Percentiles rank a stretch among this genome's conserved stretches.
These are phyloP conservation scores for Ophiognomonia clavigignenti-juglandacearum DNA, from an alignment of 2,329 filamentous ascomycete genomes.

Conservation along the genomic window DNA sequence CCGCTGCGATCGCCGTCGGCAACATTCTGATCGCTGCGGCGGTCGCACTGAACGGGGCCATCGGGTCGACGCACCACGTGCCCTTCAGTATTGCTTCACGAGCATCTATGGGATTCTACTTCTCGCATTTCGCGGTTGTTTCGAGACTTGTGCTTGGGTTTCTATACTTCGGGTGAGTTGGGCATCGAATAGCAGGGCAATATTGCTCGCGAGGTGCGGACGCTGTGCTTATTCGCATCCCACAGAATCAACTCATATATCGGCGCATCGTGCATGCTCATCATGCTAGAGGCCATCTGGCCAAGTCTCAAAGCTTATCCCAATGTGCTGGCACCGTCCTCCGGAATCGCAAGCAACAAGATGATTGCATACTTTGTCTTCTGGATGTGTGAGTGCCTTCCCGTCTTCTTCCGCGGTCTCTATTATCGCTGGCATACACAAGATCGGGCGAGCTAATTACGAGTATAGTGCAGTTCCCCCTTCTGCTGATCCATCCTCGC, in stretches of 20 bases:
- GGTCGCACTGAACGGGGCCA: slow-evolving; percentile 37
- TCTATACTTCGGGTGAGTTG: slow-evolving; percentile 35
- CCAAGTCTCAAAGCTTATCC: slow-evolving; percentile 32
- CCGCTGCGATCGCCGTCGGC: slow-evolving; percentile 18
- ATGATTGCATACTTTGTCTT: slow-evolving; percentile 41
- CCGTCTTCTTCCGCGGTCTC: no score
- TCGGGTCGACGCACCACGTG: slow-evolving; percentile 27
- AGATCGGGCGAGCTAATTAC: not conserved
- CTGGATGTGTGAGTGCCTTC: slow-evolving; percentile 32
- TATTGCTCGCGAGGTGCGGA: not conserved
- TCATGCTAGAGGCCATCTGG: slow-evolving; percentile 35
- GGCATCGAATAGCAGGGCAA: no score
- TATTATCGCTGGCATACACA: no score
- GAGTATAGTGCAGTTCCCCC: slow-evolving; percentile 30
- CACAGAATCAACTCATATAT: slow-evolving; percentile 22
- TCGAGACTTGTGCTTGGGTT: slow-evolving; percentile 37
- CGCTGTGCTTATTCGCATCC: not conserved
- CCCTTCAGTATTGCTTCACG: slow-evolving; percentile 37
- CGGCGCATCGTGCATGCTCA: slow-evolving; percentile 15
- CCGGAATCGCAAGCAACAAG: slow-evolving; percentile 29
- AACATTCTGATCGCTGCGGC: slow-evolving; percentile 41
- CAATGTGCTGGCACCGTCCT: slow-evolving; percentile 31
- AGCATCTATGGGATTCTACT: slow-evolving; percentile 35
- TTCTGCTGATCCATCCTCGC: slow-evolving; percentile 37
- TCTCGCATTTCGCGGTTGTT: slow-evolving; percentile 31